A percentile compares a stretch with the other conserved stretches of the same genome.
phyloP scores from a whole-genome alignment of 768 basidiomycete genomes.

The Leccinum incarnatum region DNA sequence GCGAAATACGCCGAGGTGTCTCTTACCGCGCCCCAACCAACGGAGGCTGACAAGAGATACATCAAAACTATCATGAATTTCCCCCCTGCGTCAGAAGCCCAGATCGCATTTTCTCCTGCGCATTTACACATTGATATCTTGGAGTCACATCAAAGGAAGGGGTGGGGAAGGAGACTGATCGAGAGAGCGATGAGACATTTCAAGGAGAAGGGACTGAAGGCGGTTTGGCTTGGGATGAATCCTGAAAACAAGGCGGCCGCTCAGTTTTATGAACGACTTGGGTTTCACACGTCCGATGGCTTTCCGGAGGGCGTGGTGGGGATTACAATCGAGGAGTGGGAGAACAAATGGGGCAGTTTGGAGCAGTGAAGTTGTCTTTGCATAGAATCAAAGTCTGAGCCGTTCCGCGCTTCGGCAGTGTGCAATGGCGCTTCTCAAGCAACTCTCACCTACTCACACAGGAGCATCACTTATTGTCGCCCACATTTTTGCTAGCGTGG shows the following conservation, averaged over 20 bases:
- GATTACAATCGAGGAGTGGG: slow-evolving; percentile 45
- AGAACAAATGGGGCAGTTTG: slow-evolving; percentile 1
- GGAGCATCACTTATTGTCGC: too few species aligned
- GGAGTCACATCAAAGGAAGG: slow-evolving; percentile 60
- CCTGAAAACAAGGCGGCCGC: slow-evolving; percentile 58
- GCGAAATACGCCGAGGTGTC: slow-evolving; percentile 46
- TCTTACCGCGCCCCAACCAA: slow-evolving; percentile 14
- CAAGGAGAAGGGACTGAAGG: slow-evolving; percentile 41
- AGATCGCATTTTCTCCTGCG: slow-evolving; percentile 63
- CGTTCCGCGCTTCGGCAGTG: neutral
- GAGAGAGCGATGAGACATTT: slow-evolving; percentile 52
- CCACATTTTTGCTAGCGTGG: neutral
- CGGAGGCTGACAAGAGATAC: slow-evolving; percentile 29
- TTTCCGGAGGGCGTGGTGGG: slow-evolving; percentile 52
- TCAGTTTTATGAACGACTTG: slow-evolving; percentile 60
- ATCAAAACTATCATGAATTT: slow-evolving; percentile 36
- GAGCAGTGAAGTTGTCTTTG: neutral
- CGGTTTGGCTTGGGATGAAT: slow-evolving; percentile 70
- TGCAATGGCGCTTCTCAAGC: too few species aligned
- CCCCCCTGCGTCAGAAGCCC: slow-evolving; percentile 46
- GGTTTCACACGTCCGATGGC: slow-evolving; percentile 57
- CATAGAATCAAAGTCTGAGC: neutral
- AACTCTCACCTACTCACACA: too few species aligned
- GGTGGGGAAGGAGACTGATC: slow-evolving; percentile 70
- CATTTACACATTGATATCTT: slow-evolving; percentile 77